phyloP scores from a whole-genome alignment of 2,329 filamentous ascomycete species.

The Cercospora sp. region DNA sequence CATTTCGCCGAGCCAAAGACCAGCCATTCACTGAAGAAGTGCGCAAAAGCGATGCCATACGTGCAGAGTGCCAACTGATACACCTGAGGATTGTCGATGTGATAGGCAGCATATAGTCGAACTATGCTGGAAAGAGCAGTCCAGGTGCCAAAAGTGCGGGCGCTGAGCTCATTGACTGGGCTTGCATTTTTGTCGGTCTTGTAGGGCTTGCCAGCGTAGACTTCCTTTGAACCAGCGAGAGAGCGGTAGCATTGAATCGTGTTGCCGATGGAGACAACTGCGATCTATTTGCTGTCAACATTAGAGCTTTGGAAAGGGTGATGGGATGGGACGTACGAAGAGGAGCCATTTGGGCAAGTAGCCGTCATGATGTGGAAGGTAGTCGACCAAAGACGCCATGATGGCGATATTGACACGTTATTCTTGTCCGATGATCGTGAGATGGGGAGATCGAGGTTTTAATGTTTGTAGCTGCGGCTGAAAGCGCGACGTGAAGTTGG shows the following conservation, averaged over 20 bases:
- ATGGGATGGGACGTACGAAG: constrained; percentile 51
- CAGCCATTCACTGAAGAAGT: constrained; percentile 79
- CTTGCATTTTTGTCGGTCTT: constrained; percentile 28
- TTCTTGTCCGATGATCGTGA: background rate
- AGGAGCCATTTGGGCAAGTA: constrained; percentile 65
- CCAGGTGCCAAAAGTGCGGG: constrained; percentile 84
- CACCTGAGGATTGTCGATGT: constrained; percentile 68
- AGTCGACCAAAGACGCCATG: constrained; percentile 36
- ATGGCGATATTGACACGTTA: background rate
- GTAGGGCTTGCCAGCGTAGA: constrained; percentile 70
- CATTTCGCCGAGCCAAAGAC: constrained; percentile 74
- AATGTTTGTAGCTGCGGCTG: background rate
- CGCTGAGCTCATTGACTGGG: constrained; percentile 70
- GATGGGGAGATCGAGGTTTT: background rate
- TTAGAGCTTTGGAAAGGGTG: constrained; percentile 5
- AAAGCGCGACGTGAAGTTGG: constrained; percentile 1
- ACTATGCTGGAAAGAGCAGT: constrained; percentile 76
- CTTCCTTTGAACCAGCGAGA: constrained; percentile 76
- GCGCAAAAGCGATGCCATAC: constrained; percentile 72
- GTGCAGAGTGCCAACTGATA: constrained; percentile 83
- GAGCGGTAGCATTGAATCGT: constrained; percentile 80
- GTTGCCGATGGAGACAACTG: constrained; percentile 79
- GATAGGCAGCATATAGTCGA: constrained; percentile 79
- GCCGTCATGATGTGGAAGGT: constrained; percentile 51
- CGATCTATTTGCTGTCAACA: constrained; percentile 60